phyloP scores from a whole-genome alignment of 1,284 basidiomycete genomes.

The Malassezia dermatis region DNA sequence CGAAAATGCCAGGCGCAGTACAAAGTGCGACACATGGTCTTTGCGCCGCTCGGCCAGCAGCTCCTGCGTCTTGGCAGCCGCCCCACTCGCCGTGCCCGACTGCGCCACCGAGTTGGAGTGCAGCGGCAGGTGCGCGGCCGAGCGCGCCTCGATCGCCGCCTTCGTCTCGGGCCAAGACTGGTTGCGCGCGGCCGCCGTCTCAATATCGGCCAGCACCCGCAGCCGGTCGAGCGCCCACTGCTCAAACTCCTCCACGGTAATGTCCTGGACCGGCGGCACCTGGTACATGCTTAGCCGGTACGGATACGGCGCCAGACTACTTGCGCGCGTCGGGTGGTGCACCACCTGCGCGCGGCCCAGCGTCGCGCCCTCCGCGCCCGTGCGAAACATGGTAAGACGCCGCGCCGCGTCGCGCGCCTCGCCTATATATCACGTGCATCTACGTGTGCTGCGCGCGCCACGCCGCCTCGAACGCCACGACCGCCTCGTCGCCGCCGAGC shows the following conservation, averaged over 20 bases:
- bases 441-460: constrained; percentile 2
- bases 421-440: background rate
- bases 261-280: constrained; percentile 71
- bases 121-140: constrained; percentile 64
- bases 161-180: constrained; percentile 66
- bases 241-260: constrained; percentile 94
- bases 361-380: constrained; percentile 3
- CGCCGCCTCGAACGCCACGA: constrained; percentile 4
- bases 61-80: constrained; percentile 51
- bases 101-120: constrained; percentile 53
- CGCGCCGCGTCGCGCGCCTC: background rate
- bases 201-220: constrained; percentile 80
- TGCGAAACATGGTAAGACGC: constrained; percentile 11
- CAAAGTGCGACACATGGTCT: constrained; percentile 90
- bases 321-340: constrained; percentile 20
- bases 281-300: constrained; percentile 56
- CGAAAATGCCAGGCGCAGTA: constrained; percentile 87
- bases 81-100: constrained; percentile 48
- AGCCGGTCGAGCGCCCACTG: constrained; percentile 78
- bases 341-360: constrained; percentile 19
- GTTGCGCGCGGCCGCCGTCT: constrained; percentile 78
- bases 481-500: constrained; percentile 3
- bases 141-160: constrained; percentile 56
- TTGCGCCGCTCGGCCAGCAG: constrained; percentile 59
- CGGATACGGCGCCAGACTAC: constrained; percentile 24